Base-by-base conservation (phyloP, 1,139 yeast species). In the Yamadazyma buinensis region DNA sequence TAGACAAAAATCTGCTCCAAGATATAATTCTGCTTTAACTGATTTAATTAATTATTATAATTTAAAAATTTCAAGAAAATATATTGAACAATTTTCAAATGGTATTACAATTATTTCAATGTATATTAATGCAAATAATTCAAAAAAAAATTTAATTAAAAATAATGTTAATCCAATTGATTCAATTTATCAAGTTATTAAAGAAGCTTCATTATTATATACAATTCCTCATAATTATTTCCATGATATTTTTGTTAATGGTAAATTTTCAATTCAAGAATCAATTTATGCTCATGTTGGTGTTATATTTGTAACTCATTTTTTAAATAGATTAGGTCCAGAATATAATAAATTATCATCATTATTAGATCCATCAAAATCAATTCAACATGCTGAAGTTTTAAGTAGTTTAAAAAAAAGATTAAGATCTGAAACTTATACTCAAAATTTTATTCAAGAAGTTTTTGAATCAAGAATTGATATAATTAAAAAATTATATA, bases 261-360 rank as follows among this genome's bases (percentile, higher is more conserved):
- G 94, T 37, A 81, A 80, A 46, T 75, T 90, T 59, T 88, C 97
- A 1, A 78, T 94, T 50, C 98, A 92, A 63, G 97, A 92, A 64
- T 78, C 92, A 34, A 82, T 90, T 43, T 92, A 92, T 57, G 95
- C 97, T 29, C 97, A 92, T 60, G 84, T 88, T 54, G 96, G 92
- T 48, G 85, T 86, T 35, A 85, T 88, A 41, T 92, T 92, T 54
- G 95, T 87, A 34, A 83, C 95, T 32, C 97, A 92, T 60, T 92
- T 92, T 64, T 75, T 92, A 59, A 92, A 92, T 67, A 77, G 98
- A 54, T 73, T 92, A 52, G 98, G 98, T 20, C 80, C 92, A 2
- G 97, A 90, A 61, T 92, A 85, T 61, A 78, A 74, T 46, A 75
- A 87, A 36, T 72, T 92, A 52, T 61, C 76, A 39, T 66, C 74